These are phyloP conservation scores for Fragaria vesca DNA, from an alignment of 306 rosid species.

Conservation along the genomic window DNA sequence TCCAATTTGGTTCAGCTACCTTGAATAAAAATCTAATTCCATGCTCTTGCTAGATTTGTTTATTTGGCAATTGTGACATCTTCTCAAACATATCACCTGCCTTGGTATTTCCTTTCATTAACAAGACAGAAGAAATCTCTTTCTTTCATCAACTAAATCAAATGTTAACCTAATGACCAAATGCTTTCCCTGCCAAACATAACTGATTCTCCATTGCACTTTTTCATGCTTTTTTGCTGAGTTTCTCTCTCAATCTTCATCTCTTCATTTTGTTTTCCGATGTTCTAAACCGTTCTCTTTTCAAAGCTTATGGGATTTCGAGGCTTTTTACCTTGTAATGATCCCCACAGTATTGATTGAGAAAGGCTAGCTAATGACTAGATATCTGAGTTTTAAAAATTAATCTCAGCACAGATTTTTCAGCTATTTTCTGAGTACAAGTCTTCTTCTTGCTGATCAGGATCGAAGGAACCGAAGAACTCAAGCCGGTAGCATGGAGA, in stretches of 20 bases:
- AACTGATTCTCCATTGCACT: not conserved
- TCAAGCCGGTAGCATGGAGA: constrained; percentile 63
- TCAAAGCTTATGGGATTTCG: not conserved
- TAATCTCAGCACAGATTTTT: not conserved
- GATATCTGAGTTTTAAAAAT: not conserved
- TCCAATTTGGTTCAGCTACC: not conserved
- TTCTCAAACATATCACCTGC: not conserved
- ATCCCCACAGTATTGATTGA: not conserved
- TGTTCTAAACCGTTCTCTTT: not conserved
- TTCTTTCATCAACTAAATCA: not conserved
- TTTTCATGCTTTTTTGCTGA: not conserved
- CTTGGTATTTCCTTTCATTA: not conserved
- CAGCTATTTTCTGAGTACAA: not conserved
- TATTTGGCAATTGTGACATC: not conserved
- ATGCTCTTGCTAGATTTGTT: not conserved
- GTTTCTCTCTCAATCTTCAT: not conserved
- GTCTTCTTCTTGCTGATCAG: constrained; percentile 41
- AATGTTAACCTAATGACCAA: not conserved
- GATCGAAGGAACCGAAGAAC: constrained; percentile 79
- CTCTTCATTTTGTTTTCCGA: not conserved
- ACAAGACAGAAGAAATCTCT: not conserved
- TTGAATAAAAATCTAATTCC: not conserved
- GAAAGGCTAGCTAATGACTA: not conserved
- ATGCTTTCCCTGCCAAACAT: not conserved
- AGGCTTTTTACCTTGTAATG: not conserved